Evolutionary conservation across 176 grass and related monocot species (phyloP).

Genomic region (Poa annua): DNA sequence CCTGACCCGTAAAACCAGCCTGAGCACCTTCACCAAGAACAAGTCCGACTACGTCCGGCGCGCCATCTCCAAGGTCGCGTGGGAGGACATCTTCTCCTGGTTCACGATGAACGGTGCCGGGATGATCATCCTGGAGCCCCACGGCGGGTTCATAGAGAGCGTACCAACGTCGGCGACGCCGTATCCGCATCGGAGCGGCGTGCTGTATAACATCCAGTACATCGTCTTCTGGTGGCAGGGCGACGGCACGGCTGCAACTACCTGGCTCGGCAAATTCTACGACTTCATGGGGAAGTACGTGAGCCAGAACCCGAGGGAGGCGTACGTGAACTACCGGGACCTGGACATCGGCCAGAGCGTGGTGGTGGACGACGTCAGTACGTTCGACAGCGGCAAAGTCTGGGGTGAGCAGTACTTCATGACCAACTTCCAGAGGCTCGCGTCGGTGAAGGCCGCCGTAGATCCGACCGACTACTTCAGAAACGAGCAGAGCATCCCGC

Average conservation of each 20-base stretch:
- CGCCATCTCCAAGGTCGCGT: slow-evolving; percentile 19
- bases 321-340: slow-evolving; percentile 57
- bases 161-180: slow-evolving; percentile 25
- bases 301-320: not conserved
- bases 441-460: slow-evolving; percentile 40
- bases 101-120: slow-evolving; percentile 46
- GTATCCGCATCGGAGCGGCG: slow-evolving; percentile 48
- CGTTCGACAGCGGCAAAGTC: slow-evolving; percentile 29
- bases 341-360: slow-evolving; percentile 47
- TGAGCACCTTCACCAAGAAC: slow-evolving; percentile 43
- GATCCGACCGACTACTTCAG: slow-evolving; percentile 62
- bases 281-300: not conserved
- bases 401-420: slow-evolving; percentile 53
- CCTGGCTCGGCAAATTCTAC: slow-evolving; percentile 34
- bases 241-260: not conserved
- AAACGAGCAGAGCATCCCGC: slow-evolving; percentile 71
- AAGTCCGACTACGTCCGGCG: slow-evolving; percentile 58
- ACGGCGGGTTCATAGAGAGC: slow-evolving; percentile 43
- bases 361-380: slow-evolving; percentile 27
- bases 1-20: slow-evolving; percentile 19
- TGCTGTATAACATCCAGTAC: slow-evolving; percentile 64
- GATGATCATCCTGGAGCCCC: slow-evolving; percentile 49
- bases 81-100: slow-evolving; percentile 34
- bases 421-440: slow-evolving; percentile 49
- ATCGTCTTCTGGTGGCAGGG: slow-evolving; percentile 36